Evolutionary conservation across 2,329 filamentous ascomycete species (phyloP), one percentile per base, ranked within the genome.

Genomic region (Cadophora luteo-olivacea): DNA sequence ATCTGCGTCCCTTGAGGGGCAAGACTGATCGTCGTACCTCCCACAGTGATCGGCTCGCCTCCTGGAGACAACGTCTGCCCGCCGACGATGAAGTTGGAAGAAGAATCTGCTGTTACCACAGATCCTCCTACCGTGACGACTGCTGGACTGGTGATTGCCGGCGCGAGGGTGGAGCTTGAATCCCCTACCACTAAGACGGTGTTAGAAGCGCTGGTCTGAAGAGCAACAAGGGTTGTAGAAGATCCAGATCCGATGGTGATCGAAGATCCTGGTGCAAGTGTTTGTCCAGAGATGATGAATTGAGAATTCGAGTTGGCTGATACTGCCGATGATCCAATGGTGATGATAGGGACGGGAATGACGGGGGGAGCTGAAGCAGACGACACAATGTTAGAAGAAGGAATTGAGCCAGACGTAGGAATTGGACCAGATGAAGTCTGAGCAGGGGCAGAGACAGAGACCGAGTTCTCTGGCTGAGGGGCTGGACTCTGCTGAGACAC

Each of bases 51-150:
- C 11, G 36, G 45, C 6, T 64, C 62, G 14, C 65, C 65, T 19
- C 65, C 65, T n/a, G 65, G 65, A n/a, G 60, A 48, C 19, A 71
- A 48, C 0, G 65, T 71, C 48, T 69, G 67, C 8, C 61, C 48
- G 9, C 48, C 68, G 48, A 69, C 45, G 16, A 69, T 22, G 16
- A 64, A 54, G n/a, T 63, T 61, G 1, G 64, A 69, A 3, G 65
- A 41, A 5, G 67, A 66, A 62, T 71, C 58, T 3, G 62, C 48
- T 5, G 62, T 66, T 19, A 67, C n/a, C 2, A 55, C 61, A 22
- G 24, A 38, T 19, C 14, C 51, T 22, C 65, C 62, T 24, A 69
- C 48, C 7, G 61, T 33, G 2, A 32, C 22, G 12, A 54, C 60
- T 33, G 36, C 63, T 24, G 52, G 45, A n/a, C 5, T 22, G 2